Evolutionary conservation across 495 filamentous ascomycete species (phyloP).

Genomic region (Pseudotulostoma volvatum): DNA sequence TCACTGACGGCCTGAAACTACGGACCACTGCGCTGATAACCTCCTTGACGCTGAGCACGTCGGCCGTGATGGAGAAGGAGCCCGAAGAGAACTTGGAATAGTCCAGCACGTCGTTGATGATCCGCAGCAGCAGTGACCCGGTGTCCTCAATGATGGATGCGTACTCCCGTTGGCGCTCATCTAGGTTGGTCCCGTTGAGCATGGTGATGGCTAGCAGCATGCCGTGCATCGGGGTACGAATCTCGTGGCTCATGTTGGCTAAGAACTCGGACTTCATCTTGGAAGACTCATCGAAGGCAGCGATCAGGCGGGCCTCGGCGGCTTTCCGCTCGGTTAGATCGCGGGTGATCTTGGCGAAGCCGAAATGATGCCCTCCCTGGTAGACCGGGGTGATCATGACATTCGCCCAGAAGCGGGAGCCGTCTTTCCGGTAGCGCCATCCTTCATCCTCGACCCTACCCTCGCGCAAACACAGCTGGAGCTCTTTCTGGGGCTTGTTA

Average conservation of each 20-base stretch:
- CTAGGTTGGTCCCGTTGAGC: slow-evolving; percentile 47
- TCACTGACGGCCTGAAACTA: slow-evolving; percentile 34
- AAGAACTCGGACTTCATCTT: slow-evolving; percentile 52
- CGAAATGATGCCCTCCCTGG: slow-evolving; percentile 38
- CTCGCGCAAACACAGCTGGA: slow-evolving; percentile 40
- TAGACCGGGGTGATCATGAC: slow-evolving; percentile 48
- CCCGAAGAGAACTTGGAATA: slow-evolving; percentile 79
- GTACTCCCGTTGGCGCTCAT: slow-evolving; percentile 53
- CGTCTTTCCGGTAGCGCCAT: slow-evolving; percentile 49
- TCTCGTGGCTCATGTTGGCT: slow-evolving; percentile 81
- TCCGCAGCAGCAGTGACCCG: slow-evolving; percentile 62
- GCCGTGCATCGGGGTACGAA: slow-evolving; percentile 66
- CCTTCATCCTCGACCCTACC: slow-evolving; percentile 48
- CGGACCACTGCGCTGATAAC: slow-evolving; percentile 39
- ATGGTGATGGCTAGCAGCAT: slow-evolving; percentile 60
- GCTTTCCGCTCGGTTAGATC: slow-evolving; percentile 46
- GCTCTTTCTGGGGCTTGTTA: slow-evolving; percentile 38
- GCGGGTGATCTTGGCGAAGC: slow-evolving; percentile 49
- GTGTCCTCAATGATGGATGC: slow-evolving; percentile 68
- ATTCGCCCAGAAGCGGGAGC: slow-evolving; percentile 49
- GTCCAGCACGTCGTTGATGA: slow-evolving; percentile 84
- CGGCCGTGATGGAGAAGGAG: slow-evolving; percentile 57
- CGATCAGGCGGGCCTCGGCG: slow-evolving; percentile 38
- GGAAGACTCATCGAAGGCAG: slow-evolving; percentile 48
- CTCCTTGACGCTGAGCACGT: slow-evolving; percentile 50